Evolutionary conservation across 2,329 filamentous ascomycete genomes (phyloP).

Genomic region (Fusarium mangiferae): DNA sequence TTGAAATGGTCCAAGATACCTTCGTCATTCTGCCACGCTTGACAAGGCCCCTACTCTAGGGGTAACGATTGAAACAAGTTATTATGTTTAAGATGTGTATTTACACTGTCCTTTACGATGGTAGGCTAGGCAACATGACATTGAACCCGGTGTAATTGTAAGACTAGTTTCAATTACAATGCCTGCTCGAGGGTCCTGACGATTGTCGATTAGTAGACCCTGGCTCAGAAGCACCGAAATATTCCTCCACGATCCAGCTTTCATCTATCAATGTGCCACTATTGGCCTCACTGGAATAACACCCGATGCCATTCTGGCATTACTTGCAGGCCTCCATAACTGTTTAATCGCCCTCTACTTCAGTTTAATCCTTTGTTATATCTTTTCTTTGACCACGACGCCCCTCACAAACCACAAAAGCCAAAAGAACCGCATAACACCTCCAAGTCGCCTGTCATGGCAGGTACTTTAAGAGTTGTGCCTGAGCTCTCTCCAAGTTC

Average conservation of each 20-base stretch:
- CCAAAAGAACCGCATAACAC: background rate
- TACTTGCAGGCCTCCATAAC: background rate
- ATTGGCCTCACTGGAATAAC: background rate
- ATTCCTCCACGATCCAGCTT: background rate
- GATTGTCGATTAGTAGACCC: background rate
- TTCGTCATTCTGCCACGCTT: background rate
- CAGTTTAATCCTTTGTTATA: background rate
- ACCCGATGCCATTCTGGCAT: background rate
- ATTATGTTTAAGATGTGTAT: background rate
- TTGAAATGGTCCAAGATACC: background rate
- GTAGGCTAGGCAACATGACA: background rate
- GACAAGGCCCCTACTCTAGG: background rate
- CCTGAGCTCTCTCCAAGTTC: background rate
- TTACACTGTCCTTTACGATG: background rate
- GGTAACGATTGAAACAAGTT: background rate
- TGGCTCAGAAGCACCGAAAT: background rate
- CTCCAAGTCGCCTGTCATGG: background rate
- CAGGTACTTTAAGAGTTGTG: background rate
- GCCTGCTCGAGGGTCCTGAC: background rate
- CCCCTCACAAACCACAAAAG: background rate
- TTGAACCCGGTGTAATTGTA: background rate
- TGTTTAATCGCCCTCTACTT: fast-evolving
- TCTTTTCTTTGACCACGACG: background rate
- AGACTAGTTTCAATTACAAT: background rate
- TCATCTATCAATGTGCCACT: background rate